These are phyloP conservation scores for Aspergillus ibericus DNA, from an alignment of 2,329 filamentous ascomycete genomes.

Conservation along the genomic window DNA sequence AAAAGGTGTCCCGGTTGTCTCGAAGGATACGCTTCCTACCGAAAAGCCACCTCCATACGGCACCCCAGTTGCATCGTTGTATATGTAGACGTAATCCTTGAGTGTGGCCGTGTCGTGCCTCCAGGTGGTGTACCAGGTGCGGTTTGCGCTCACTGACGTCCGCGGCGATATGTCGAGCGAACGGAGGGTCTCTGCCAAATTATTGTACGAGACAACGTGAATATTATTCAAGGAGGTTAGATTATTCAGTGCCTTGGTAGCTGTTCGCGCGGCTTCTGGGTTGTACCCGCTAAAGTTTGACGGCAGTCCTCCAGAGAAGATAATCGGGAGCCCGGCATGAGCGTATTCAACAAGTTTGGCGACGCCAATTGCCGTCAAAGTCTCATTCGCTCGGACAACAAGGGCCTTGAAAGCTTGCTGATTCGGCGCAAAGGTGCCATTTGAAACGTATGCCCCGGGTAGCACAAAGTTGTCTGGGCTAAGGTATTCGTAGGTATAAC, in stretches of 20 bases:
- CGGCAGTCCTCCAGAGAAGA: conserved; percentile 43
- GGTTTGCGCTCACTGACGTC: conserved; percentile 25
- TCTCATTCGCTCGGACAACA: conserved; percentile 39
- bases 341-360: conserved; percentile 38
- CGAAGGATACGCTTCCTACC: conserved; percentile 29
- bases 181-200: conserved; percentile 33
- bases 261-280: background rate
- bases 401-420: conserved; percentile 47
- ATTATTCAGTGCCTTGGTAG: conserved; percentile 18
- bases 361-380: conserved; percentile 38
- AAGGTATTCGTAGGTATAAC: conserved; percentile 49
- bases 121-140: conserved; percentile 40
- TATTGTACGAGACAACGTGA: conserved; percentile 28
- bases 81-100: conserved; percentile 43
- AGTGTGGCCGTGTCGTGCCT: conserved; percentile 27
- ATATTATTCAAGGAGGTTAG: conserved; percentile 36
- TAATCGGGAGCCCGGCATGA: conserved; percentile 43
- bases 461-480: conserved; percentile 47
- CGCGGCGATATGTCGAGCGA: conserved; percentile 35
- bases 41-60: conserved; percentile 2
- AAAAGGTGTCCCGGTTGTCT: conserved; percentile 35
- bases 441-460: conserved; percentile 37
- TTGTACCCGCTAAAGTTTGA: conserved; percentile 11
- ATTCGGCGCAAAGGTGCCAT: conserved; percentile 41
- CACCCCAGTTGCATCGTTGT: conserved; percentile 34